Percentiles rank a stretch among this genome's conserved stretches.
phyloP scores from a whole-genome alignment of 257 asterid genomes.

The Capsicum baccatum region DNA sequence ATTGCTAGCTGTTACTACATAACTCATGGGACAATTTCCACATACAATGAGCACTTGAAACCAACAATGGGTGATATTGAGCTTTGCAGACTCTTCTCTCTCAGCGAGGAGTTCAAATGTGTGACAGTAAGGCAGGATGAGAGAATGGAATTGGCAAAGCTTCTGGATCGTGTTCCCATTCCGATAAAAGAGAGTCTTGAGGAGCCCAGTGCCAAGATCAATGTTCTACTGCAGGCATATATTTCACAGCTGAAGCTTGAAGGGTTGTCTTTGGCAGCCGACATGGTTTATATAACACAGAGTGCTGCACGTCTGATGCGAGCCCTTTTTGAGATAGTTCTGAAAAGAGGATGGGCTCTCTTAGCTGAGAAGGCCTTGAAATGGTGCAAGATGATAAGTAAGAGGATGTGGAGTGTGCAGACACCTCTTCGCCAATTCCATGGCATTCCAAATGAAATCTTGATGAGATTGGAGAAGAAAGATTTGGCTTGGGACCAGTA shows the following conservation, averaged over 20 bases:
- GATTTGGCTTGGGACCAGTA: conserved; percentile 50
- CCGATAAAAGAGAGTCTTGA: conserved; percentile 52
- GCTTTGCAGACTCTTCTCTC: conserved; percentile 50
- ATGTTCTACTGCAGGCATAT: conserved; percentile 50
- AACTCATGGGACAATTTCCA: conserved; percentile 48
- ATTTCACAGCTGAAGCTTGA: conserved; percentile 51
- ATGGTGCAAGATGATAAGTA: conserved; percentile 53
- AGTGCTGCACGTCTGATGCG: conserved; percentile 54
- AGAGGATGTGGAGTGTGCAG: conserved; percentile 54
- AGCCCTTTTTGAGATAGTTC: conserved; percentile 48
- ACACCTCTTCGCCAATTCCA: conserved; percentile 53
- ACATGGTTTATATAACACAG: conserved; percentile 54
- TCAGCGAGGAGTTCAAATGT: conserved; percentile 51
- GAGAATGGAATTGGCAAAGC: conserved; percentile 51
- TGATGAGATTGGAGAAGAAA: conserved; percentile 46
- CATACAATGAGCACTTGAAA: conserved; percentile 50
- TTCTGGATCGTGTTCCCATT: conserved; percentile 45
- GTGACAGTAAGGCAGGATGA: conserved; percentile 54
- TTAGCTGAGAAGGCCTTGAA: conserved; percentile 49
- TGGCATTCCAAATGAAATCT: conserved; percentile 49
- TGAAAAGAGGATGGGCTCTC: conserved; percentile 51
- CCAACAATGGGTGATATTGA: conserved; percentile 54
- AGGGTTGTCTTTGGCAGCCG: conserved; percentile 49
- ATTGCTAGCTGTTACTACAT: conserved; percentile 52
- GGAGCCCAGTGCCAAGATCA: conserved; percentile 54